These are phyloP conservation scores for Grosmannia clavigera DNA, from an alignment of 2,329 filamentous ascomycete genomes.

Conservation along the genomic window DNA sequence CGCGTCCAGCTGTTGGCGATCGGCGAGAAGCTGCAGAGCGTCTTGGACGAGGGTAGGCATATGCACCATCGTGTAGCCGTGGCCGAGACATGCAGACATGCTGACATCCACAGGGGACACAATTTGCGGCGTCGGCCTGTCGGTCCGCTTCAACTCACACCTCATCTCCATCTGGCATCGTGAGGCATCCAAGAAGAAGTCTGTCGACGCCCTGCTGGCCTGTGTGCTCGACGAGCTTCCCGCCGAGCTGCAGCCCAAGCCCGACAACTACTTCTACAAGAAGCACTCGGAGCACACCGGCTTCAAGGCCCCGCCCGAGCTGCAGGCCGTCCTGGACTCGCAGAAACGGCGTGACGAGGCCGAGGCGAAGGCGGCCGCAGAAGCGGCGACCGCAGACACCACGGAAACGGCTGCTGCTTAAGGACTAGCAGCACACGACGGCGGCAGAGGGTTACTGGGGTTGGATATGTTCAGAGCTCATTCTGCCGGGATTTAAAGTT, in stretches of 20 bases:
- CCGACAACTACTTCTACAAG: conserved; percentile 71
- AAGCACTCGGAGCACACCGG: conserved; percentile 79
- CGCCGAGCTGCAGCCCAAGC: conserved; percentile 57
- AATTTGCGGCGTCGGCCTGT: conserved; percentile 79
- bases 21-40: conserved; percentile 66
- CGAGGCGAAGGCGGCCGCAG: conserved; percentile 13
- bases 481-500: neutral
- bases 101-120: conserved; percentile 50
- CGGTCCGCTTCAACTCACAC: conserved; percentile 78
- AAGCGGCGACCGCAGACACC: neutral
- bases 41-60: conserved; percentile 53
- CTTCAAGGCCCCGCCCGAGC: conserved; percentile 54
- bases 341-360: conserved; percentile 34
- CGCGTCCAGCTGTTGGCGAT: conserved; percentile 71
- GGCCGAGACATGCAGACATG: neutral
- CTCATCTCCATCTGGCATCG: conserved; percentile 92
- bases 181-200: conserved; percentile 66
- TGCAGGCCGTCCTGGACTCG: conserved; percentile 45
- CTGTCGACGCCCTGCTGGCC: conserved; percentile 60
- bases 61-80: neutral
- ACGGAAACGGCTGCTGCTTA: neutral
- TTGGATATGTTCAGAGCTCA: neutral
- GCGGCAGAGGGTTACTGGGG: neutral
- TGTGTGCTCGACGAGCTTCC: conserved; percentile 64
- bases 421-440: neutral